Evolutionary conservation across 2,329 filamentous ascomycete species (phyloP).

Genomic region (Byssoonygena ceratinophila): DNA sequence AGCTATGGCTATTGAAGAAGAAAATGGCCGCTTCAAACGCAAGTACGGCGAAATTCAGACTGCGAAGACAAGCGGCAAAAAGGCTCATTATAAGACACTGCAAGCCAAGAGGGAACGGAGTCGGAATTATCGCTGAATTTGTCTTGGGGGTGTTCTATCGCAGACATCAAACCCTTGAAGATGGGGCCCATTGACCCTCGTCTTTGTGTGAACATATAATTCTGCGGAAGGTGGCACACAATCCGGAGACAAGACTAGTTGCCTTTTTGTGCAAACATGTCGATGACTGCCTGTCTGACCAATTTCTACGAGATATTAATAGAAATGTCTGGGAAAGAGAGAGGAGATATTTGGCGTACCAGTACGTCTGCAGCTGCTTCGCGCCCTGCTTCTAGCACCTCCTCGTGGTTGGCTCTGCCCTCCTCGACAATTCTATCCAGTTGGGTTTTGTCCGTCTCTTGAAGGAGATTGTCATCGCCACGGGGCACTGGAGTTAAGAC

Average conservation of each 20-base stretch:
- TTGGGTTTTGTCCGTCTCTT: slow-evolving; percentile 41
- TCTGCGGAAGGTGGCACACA: neutral
- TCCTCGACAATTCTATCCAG: slow-evolving; percentile 46
- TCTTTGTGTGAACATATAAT: neutral
- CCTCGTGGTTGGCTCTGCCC: slow-evolving; percentile 54
- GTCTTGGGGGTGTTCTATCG: neutral
- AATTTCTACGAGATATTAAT: slow-evolving; percentile 25
- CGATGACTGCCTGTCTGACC: slow-evolving; percentile 27
- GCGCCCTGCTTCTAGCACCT: slow-evolving; percentile 52
- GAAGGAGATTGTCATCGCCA: slow-evolving; percentile 47
- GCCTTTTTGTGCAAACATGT: slow-evolving; percentile 17
- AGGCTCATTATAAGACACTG: slow-evolving; percentile 74
- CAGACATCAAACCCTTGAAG: neutral
- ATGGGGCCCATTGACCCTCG: neutral
- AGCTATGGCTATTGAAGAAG: slow-evolving; percentile 57
- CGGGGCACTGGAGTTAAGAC: slow-evolving; percentile 49
- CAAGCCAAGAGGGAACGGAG: slow-evolving; percentile 44
- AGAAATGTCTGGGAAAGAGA: slow-evolving; percentile 1
- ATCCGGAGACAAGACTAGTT: neutral
- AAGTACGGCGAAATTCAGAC: slow-evolving; percentile 81
- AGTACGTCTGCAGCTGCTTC: slow-evolving; percentile 55
- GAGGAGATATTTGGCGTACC: slow-evolving; percentile 27
- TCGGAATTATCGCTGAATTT: slow-evolving; percentile 13
- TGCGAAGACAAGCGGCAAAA: slow-evolving; percentile 77
- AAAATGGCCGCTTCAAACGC: slow-evolving; percentile 63